These are phyloP conservation scores for Didymella pomorum DNA, from an alignment of 2,329 filamentous ascomycete genomes.

Conservation along the genomic window DNA sequence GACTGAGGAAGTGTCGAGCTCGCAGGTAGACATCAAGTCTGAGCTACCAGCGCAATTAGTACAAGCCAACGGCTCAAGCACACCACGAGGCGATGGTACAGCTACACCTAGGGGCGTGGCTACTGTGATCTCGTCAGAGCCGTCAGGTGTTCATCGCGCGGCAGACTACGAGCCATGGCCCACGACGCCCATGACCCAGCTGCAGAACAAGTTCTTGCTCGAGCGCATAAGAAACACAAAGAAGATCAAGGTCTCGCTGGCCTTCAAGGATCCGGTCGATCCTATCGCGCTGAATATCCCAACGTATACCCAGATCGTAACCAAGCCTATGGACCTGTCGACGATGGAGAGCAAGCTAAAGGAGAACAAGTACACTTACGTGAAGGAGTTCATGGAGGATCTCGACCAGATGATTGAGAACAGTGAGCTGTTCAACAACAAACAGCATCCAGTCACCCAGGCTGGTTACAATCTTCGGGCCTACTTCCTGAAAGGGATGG, in stretches of 20 bases:
- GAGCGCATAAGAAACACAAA: slow-evolving; percentile 77
- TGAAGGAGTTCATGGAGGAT: slow-evolving; percentile 78
- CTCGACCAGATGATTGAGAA: slow-evolving; percentile 82
- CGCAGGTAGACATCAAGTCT: slow-evolving; percentile 53
- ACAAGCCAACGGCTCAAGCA: slow-evolving; percentile 17
- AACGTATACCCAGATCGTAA: slow-evolving; percentile 74
- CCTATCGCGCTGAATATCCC: slow-evolving; percentile 78
- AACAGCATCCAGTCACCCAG: slow-evolving; percentile 74
- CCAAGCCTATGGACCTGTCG: slow-evolving; percentile 82
- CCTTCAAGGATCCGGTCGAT: slow-evolving; percentile 81
- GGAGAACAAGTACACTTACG: slow-evolving; percentile 70
- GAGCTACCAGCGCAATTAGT: slow-evolving; percentile 49
- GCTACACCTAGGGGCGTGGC: slow-evolving; percentile 27
- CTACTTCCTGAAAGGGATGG: slow-evolving; percentile 68
- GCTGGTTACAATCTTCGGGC: slow-evolving; percentile 69
- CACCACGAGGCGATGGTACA: slow-evolving; percentile 38
- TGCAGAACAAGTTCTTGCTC: slow-evolving; percentile 69
- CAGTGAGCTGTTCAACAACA: slow-evolving; percentile 81
- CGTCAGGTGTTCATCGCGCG: slow-evolving; percentile 43
- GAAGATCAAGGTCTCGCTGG: slow-evolving; percentile 80
- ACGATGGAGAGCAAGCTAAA: slow-evolving; percentile 84
- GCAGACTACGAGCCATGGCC: slow-evolving; percentile 46
- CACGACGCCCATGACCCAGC: slow-evolving; percentile 55
- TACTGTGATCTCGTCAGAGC: slow-evolving; percentile 44
- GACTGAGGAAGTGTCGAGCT: slow-evolving; percentile 61